These are phyloP conservation scores for Thalassiosira sp. DNA, from an alignment of 352 stramenopile genomes.

Conservation along the genomic window DNA sequence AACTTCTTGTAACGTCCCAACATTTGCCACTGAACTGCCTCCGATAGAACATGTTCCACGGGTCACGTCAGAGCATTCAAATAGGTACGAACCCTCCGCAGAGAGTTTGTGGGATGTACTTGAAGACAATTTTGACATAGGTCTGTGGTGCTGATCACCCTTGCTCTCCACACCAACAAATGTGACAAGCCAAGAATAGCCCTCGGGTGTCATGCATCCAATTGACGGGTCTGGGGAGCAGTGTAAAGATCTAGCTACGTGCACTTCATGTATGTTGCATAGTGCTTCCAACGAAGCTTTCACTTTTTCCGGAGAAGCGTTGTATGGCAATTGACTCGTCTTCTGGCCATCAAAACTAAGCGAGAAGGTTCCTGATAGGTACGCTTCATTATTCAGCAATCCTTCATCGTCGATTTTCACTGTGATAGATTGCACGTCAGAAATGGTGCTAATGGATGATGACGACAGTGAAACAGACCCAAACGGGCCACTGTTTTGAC, in stretches of 20 bases:
- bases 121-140: conserved; percentile 44
- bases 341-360: conserved; percentile 87
- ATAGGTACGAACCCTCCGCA: conserved; percentile 71
- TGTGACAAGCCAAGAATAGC: conserved; percentile 80
- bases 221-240: conserved; percentile 54
- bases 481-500: conserved; percentile 46
- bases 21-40: conserved; percentile 35
- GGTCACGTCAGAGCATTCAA: conserved; percentile 63
- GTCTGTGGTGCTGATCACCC: conserved; percentile 62
- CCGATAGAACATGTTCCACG: conserved; percentile 43
- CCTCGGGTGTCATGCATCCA: conserved; percentile 68
- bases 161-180: conserved; percentile 55
- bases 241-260: conserved; percentile 78
- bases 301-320: conserved; percentile 78
- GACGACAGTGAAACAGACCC: conserved; percentile 66
- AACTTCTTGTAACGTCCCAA: conserved; percentile 55
- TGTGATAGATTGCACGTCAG: conserved; percentile 85
- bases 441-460: conserved; percentile 41
- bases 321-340: conserved; percentile 82
- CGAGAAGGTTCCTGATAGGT: conserved; percentile 88
- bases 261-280: conserved; percentile 87
- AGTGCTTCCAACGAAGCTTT: conserved; percentile 87
- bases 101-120: conserved; percentile 70
- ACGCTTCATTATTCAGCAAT: conserved; percentile 22
- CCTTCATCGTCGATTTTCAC: conserved; percentile 82